Evolutionary conservation across 495 filamentous ascomycete genomes (phyloP).

Genomic region (Penicillium daleae): DNA sequence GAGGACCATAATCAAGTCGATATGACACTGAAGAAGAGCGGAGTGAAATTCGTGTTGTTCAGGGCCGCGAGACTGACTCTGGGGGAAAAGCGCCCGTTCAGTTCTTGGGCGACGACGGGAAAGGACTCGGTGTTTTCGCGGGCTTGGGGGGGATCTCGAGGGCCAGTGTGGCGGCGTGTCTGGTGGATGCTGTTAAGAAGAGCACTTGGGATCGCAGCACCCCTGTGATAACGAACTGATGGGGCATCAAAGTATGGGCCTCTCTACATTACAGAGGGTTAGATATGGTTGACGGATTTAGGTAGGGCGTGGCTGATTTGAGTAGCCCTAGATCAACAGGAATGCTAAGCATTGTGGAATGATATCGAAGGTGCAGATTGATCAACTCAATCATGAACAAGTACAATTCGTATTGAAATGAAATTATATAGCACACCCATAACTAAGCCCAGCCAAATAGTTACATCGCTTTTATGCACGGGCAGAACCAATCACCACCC

Average conservation of each 20-base stretch:
- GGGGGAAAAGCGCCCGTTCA: constrained; percentile 34
- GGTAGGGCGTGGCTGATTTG: too few relatives aligned
- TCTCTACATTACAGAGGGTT: too few relatives aligned
- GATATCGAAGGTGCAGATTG: too few relatives aligned
- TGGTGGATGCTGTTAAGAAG: constrained; percentile 46
- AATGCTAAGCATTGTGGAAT: too few relatives aligned
- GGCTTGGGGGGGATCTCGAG: constrained; percentile 37
- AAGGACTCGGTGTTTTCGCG: constrained; percentile 30
- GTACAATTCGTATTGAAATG: constrained; percentile 18
- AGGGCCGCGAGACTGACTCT: constrained; percentile 40
- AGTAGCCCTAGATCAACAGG: too few relatives aligned
- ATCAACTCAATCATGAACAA: background rate
- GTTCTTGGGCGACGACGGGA: constrained; percentile 38
- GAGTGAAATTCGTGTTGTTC: constrained; percentile 37
- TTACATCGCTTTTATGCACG: constrained; percentile 35
- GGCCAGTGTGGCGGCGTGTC: constrained; percentile 44
- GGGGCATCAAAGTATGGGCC: background rate
- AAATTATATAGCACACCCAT: constrained; percentile 36
- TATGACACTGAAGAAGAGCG: constrained; percentile 27
- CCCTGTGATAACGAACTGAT: constrained; percentile 36
- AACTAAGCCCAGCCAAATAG: constrained; percentile 22
- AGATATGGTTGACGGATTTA: too few relatives aligned
- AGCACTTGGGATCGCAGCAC: constrained; percentile 38
- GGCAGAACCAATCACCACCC: constrained; percentile 9
- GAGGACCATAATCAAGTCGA: constrained; percentile 43